Evolutionary conservation across 2,329 filamentous ascomycete species (phyloP), one percentile per base, ranked within the genome.

Genomic region (Xylaria sp.): DNA sequence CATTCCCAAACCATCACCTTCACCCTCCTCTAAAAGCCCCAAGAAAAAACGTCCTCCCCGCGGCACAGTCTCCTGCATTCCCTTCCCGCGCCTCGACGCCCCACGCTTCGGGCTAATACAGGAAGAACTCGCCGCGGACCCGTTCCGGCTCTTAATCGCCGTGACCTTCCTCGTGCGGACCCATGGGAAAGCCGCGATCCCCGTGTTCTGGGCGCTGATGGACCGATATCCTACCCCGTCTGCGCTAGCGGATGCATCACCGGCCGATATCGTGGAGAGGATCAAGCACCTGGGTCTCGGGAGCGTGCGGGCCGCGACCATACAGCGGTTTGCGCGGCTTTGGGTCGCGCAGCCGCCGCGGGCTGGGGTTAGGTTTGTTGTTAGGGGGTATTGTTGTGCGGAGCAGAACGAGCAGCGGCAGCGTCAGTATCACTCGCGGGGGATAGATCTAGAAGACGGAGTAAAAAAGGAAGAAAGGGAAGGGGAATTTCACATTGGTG

Each of bases 121-220:
- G 78, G 94, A 97, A 78, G 87, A 90, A 72, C 87, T 97, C 18
- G 89, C 90, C 1, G 80, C 87, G 59, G 87, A 94, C 66, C 92
- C 94, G 0, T 97, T 97, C 79, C 90, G 90, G 72, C 87, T 98
- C 1, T 86, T 97, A 1, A 85, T 97, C 37, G 94, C 92, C 13
- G 90, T 94, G 5, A 94, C 93, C 0, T 94, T 97, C 75, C 88
- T 97, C 37, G 95, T 95, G 79, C 90, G 92, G 68, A 97, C 94
- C 0, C 85, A 88, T 2, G 94, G 93, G 12, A 87, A 84, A 56
- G 85, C 88, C 10, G 93, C 94, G 3, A 90, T 96, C 34, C 94
- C 94, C 0, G 85, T 92, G 0, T 91, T 97, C 72, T 90, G 90
- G 77, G 77, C 84, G 15, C 83, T 97, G 13, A 91, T 92, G 74